Conservation (phyloP, 1,284 basidiomycete genomes). For the Leccinum huronense region DNA sequence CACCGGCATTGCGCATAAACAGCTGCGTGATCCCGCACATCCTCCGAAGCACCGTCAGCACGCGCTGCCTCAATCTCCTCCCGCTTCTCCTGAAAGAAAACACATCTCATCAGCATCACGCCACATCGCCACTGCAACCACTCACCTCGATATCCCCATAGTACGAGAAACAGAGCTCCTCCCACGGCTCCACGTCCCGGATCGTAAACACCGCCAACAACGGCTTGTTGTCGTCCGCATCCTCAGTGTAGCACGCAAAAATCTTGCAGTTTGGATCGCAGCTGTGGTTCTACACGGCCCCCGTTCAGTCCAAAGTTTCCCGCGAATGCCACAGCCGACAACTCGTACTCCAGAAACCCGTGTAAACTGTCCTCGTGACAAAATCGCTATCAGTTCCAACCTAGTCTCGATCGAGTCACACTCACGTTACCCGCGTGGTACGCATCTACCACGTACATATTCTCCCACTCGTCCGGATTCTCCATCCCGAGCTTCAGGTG, state of each 20-base stretch:
- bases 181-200: conserved; percentile 58
- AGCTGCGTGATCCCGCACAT: conserved; percentile 31
- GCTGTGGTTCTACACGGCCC: conserved; percentile 70
- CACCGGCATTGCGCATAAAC: conserved; percentile 55
- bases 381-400: conserved; percentile 15
- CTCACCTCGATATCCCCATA: conserved; percentile 47
- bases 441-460: conserved; percentile 70
- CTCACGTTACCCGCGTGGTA: conserved; percentile 85
- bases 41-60: background rate
- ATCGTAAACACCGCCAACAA: conserved; percentile 71
- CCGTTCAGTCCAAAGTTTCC: background rate
- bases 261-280: conserved; percentile 83
- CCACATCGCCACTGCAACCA: no score
- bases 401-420: conserved; percentile 2
- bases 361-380: conserved; percentile 54
- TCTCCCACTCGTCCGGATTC: conserved; percentile 37
- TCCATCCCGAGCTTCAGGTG: conserved; percentile 48
- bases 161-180: conserved; percentile 77
- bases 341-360: conserved; percentile 51
- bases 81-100: conserved; percentile 22
- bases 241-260: conserved; percentile 69
- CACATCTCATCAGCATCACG: conserved; percentile 1
- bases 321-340: conserved; percentile 6
- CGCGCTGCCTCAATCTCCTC: conserved; percentile 13
- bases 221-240: conserved; percentile 57